Percentiles rank a stretch among this genome's conserved stretches.
Conservation (phyloP, 2,329 filamentous ascomycete genomes). For the Zalaria obscura region DNA sequence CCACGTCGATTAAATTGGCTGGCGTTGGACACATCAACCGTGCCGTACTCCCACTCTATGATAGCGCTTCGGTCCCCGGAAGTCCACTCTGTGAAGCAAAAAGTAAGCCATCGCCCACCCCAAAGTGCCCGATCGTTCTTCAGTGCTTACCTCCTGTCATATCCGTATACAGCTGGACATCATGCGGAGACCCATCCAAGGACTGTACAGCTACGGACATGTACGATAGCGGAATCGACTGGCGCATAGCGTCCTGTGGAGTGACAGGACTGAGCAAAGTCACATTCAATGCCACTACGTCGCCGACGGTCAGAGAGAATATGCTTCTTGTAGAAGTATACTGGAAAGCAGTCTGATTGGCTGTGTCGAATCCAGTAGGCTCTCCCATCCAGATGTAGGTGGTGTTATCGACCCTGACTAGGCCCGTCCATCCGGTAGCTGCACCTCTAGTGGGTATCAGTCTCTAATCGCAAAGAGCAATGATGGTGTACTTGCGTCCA, state of each 20-base stretch:
- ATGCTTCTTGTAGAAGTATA: conserved; percentile 61
- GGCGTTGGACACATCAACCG: neutral
- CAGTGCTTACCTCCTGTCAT: conserved; percentile 47
- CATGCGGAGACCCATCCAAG: conserved; percentile 46
- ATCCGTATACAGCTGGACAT: conserved; percentile 59
- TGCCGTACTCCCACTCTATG: conserved; percentile 48
- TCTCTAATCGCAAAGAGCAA: too few species aligned
- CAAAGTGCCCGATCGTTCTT: too few species aligned
- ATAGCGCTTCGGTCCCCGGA: conserved; percentile 44
- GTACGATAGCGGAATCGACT: conserved; percentile 59
- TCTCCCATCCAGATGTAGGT: conserved; percentile 56
- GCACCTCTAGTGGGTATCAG: too few species aligned
- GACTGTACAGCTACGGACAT: conserved; percentile 49
- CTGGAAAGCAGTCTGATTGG: conserved; percentile 47
- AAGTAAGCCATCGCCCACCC: too few species aligned
- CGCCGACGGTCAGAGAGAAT: conserved; percentile 52
- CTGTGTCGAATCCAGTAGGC: conserved; percentile 12
- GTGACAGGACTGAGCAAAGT: conserved; percentile 60
- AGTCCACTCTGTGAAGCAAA: conserved; percentile 46
- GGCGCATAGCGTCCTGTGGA: conserved; percentile 49
- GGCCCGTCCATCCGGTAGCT: conserved; percentile 9
- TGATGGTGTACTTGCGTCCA: conserved; percentile 41
- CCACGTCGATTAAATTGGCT: neutral
- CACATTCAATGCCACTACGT: conserved; percentile 48
- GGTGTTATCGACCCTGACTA: conserved; percentile 52